Base-by-base conservation (phyloP, 768 basidiomycete genomes). In the Tricholoma terreum region DNA sequence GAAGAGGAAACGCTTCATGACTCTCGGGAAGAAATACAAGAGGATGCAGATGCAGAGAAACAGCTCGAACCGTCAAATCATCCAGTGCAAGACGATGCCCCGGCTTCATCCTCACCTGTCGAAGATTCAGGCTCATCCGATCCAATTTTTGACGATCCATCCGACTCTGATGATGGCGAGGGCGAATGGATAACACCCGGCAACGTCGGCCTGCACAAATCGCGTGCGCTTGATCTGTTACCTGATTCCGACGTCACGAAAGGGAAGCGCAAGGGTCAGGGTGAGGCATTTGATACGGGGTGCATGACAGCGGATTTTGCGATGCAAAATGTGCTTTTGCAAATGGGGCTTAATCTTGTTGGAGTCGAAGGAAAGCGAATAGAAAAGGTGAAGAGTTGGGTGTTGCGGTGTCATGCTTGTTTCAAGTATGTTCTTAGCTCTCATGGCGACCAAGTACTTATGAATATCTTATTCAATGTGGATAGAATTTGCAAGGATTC, bases 291-390 rank as follows among this genome's bases (percentile, higher is more conserved):
- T 46, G 79, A 78, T 52, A 85, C 83, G 5, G 97, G 94, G 15
- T 97, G 95, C 69, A 94, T 98, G 90, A 98, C 97, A 8, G 92
- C 92, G 19, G 97, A 99, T 81, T 98, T 94, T 71, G 97, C 97
- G 15, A 97, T 99, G 87, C 97, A 99, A 73, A 99, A 99, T 66
- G 92, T 98, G 19, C 73, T 96, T 61, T 73, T 99, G 51, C 95
- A 97, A 71, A 94, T 98, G 90, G 90, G 90, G 0, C 73, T 99
- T 60, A 90, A 87, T 59, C 79, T 98, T 27, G 86, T 99, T 10
- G 87, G 94, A 8, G 82, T 90, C 6, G 93, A 94, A 60, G 97
- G 97, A 4, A 95, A 89, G 75, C 80, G 84, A 63, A 96, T 99
- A 57, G 83, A 89, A 61, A 90, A 84, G 65, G 87, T 98, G 24